Conservation (phyloP, 306 rosid genomes). For the Mimosa pudica region DNA sequence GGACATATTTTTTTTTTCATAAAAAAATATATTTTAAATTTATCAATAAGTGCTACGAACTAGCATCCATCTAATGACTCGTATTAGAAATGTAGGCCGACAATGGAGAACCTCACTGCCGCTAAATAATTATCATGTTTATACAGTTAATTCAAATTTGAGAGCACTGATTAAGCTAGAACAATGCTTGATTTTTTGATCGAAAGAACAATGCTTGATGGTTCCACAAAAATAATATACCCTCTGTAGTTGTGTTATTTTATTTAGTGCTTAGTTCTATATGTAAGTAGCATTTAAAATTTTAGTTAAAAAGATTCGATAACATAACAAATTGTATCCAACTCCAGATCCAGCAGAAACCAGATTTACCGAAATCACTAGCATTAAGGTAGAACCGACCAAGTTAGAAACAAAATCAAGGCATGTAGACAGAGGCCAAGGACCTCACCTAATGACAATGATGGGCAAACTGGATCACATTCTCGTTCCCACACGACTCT, state of each 20-base stretch:
- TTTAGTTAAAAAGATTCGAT: neutral
- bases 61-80: too few relatives aligned
- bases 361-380: constrained; percentile 3
- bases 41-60: too few relatives aligned
- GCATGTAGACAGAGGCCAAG: neutral
- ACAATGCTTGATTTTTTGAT: too few relatives aligned
- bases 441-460: neutral
- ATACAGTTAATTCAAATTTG: too few relatives aligned
- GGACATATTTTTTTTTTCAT: neutral
- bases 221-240: too few relatives aligned
- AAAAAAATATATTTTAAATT: neutral
- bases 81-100: too few relatives aligned
- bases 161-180: too few relatives aligned
- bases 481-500: constrained; percentile 30
- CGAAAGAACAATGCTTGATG: too few relatives aligned
- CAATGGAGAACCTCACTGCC: too few relatives aligned
- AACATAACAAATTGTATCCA: neutral
- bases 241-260: neutral
- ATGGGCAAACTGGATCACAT: constrained; percentile 1
- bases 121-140: too few relatives aligned
- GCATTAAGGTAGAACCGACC: neutral
- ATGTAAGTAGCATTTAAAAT: neutral
- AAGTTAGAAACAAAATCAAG: neutral
- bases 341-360: neutral
- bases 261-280: neutral